Evolutionary conservation across 371 early-diverging fungal genomes (phyloP), one percentile per base, ranked within the genome.

Genomic region (Basidiobolus meristosporus): DNA sequence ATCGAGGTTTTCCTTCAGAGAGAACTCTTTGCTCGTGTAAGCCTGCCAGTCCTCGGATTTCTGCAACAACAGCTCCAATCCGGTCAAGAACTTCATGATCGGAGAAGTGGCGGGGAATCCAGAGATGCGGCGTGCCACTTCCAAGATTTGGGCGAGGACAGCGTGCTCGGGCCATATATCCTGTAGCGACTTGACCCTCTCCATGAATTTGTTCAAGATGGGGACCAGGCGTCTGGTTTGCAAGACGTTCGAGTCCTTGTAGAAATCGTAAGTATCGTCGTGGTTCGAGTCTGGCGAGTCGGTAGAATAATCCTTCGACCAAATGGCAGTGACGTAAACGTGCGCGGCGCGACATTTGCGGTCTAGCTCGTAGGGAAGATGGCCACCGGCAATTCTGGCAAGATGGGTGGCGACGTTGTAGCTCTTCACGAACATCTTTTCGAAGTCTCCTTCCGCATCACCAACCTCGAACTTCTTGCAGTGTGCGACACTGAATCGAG

Each of bases 1-100:
- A 9, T 77, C 70, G 36, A 86, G 77, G 42, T 74, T 62, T 3
- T 51, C 54, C 31, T 73, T 66, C 22, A 97, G 40, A 2, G 91
- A 85, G 5, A 82, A 77, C 23, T 82, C 82, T 21, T 74, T 63
- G 40, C 81, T 75, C 10, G 93, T 90, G 46, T 85, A 87, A 7
- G 71, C 65, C 58, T 95, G 82, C 98, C 98, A 97, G 52, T 93
- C 95, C 52, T 89, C 76, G 6, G 86, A 77, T 41, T 88, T 86
- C 42, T 70, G 69, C 20, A 95, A 53, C 22, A 97, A 54, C 20
- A 82, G 51, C 52, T 97, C 95, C 31, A 91, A 39, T 28, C 89
- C 95, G 0, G 89, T 78, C 44, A 97, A 54, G 28, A 91, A 68
- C 56, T 87, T 88, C 56, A 88, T 82, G 19, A 92, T 63, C 11